These are phyloP conservation scores for Sutorius eximius DNA, from an alignment of 1,284 basidiomycete species.

Conservation along the genomic window DNA sequence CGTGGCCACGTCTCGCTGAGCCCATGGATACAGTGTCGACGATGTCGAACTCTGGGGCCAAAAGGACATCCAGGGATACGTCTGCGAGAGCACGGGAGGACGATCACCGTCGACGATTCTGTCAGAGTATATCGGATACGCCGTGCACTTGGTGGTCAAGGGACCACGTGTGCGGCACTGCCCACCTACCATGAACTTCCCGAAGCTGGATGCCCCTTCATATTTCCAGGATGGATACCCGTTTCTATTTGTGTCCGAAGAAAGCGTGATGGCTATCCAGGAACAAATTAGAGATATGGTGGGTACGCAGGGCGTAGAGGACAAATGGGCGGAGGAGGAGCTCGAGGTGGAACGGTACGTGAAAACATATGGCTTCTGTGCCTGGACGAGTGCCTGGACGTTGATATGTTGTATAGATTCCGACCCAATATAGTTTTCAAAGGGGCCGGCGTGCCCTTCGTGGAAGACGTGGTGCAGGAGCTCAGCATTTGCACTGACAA, in stretches of 20 bases:
- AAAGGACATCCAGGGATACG: constrained; percentile 58
- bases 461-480: constrained; percentile 51
- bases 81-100: constrained; percentile 46
- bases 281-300: constrained; percentile 47
- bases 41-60: constrained; percentile 52
- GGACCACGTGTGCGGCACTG: constrained; percentile 56
- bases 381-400: not conserved
- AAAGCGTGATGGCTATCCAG: constrained; percentile 55
- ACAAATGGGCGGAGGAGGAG: constrained; percentile 54
- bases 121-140: constrained; percentile 57
- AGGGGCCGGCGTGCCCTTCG: constrained; percentile 51
- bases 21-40: constrained; percentile 44
- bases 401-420: constrained; percentile 47
- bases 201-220: constrained; percentile 53
- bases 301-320: constrained; percentile 55
- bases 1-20: constrained; percentile 7
- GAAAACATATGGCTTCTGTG: not conserved
- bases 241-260: constrained; percentile 62
- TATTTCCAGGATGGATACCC: constrained; percentile 75
- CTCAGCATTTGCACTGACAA: constrained; percentile 46
- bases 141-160: constrained; percentile 66
- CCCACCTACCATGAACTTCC: constrained; percentile 52
- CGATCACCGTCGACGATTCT: constrained; percentile 51
- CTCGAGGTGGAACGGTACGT: constrained; percentile 61
- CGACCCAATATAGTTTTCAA: constrained; percentile 69